Evolutionary conservation across 108 stramenopile genomes (phyloP).

Genomic region (Fragilariopsis cylindrus): DNA sequence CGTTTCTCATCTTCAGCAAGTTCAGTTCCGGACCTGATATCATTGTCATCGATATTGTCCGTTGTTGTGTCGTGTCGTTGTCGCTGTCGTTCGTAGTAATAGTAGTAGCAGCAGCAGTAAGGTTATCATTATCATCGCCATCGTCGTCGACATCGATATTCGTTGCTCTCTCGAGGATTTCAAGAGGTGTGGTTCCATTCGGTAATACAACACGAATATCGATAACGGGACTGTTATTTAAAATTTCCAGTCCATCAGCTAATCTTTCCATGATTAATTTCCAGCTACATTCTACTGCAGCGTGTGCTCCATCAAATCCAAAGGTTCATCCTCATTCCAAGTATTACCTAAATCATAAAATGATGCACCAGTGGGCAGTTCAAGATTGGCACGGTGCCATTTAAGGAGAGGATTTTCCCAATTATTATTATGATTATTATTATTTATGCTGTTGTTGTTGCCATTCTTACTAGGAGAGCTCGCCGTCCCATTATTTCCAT

Average conservation of each 20-base stretch:
- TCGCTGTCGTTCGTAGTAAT: background rate
- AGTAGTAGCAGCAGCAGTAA: background rate
- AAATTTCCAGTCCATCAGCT: constrained; percentile 73
- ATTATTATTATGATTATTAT: background rate
- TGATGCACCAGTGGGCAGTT: constrained; percentile 84
- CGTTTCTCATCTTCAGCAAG: background rate
- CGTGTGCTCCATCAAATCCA: constrained; percentile 91
- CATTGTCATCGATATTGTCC: background rate
- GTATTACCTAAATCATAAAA: constrained; percentile 71
- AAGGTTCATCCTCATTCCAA: constrained; percentile 95
- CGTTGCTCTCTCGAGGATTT: background rate
- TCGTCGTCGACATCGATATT: constrained; percentile 1
- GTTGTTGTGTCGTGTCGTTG: background rate
- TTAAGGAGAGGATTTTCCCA: constrained; percentile 58
- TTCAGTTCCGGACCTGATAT: background rate
- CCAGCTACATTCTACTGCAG: constrained; percentile 79
- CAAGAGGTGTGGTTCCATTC: constrained; percentile 29
- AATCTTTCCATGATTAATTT: constrained; percentile 69
- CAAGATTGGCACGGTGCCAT: constrained; percentile 91
- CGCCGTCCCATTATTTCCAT: background rate
- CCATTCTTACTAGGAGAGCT: background rate
- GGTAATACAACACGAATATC: constrained; percentile 35
- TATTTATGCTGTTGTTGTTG: constrained; percentile 14
- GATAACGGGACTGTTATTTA: constrained; percentile 33
- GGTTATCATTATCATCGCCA: constrained; percentile 4